phyloP scores from a whole-genome alignment of 2,329 filamentous ascomycete species.

The Dichotomopilus funicola region DNA sequence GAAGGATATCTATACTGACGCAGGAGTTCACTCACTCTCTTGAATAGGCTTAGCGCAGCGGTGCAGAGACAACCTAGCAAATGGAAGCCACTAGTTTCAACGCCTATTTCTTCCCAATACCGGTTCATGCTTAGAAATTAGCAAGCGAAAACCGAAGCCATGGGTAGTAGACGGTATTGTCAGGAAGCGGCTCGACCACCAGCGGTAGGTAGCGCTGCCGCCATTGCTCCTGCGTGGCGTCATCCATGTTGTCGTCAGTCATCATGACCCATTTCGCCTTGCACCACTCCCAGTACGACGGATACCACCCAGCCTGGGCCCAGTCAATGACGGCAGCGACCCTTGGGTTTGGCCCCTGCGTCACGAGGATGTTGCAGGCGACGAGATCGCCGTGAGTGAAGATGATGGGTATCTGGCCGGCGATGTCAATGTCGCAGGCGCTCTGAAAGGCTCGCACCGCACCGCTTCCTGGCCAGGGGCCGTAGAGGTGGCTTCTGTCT shows the following conservation, averaged over 20 bases:
- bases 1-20: too few relatives aligned
- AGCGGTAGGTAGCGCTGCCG: neutral
- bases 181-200: neutral
- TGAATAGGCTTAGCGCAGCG: too few relatives aligned
- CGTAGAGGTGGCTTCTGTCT: neutral
- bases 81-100: too few relatives aligned
- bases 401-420: neutral
- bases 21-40: too few relatives aligned
- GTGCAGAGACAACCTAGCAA: too few relatives aligned
- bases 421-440: neutral
- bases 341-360: neutral
- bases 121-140: neutral
- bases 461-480: neutral
- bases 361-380: conserved; percentile 6
- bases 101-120: too few relatives aligned
- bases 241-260: neutral
- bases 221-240: neutral
- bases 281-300: conserved; percentile 12
- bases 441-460: neutral
- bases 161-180: neutral
- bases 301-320: conserved; percentile 11
- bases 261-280: conserved; percentile 4
- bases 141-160: conserved; percentile 1
- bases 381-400: conserved; percentile 9
- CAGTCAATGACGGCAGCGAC: conserved; percentile 11